Evolutionary conservation across 306 rosid genomes (phyloP).

Genomic region (Senna tora): DNA sequence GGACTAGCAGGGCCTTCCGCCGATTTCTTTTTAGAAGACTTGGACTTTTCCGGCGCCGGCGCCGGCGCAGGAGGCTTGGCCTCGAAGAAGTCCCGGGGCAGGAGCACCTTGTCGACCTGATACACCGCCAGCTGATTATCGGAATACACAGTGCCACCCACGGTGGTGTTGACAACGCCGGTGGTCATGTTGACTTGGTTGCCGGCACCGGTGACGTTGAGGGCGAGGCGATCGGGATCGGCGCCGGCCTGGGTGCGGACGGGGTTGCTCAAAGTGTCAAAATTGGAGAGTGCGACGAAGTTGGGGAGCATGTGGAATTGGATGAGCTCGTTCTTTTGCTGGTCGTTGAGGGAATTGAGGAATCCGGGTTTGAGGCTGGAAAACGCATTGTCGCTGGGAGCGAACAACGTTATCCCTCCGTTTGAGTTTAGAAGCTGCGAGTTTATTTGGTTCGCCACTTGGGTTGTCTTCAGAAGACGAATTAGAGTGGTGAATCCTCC

Average conservation of each 20-base stretch:
- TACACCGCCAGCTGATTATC: constrained; percentile 73
- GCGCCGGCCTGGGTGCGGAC: constrained; percentile 75
- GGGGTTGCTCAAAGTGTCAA: constrained; percentile 72
- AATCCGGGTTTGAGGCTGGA: constrained; percentile 63
- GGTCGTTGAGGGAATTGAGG: constrained; percentile 61
- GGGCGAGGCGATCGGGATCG: constrained; percentile 53
- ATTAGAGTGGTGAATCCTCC: constrained; percentile 62
- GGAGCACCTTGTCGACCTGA: constrained; percentile 65
- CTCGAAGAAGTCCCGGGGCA: constrained; percentile 60
- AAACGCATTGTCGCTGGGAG: constrained; percentile 64
- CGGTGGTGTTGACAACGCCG: constrained; percentile 62
- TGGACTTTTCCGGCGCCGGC: constrained; percentile 46
- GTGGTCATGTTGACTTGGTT: constrained; percentile 65
- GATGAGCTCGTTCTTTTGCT: constrained; percentile 66
- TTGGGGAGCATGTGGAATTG: constrained; percentile 69
- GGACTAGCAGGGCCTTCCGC: constrained; percentile 33
- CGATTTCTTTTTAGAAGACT: constrained; percentile 51
- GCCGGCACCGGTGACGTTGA: constrained; percentile 65
- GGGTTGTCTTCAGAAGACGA: constrained; percentile 64
- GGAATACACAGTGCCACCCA: constrained; percentile 65
- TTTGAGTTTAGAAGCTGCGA: constrained; percentile 57
- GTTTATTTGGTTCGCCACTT: constrained; percentile 64
- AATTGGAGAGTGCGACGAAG: constrained; percentile 52
- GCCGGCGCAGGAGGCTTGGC: constrained; percentile 64
- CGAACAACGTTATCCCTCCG: constrained; percentile 62